Evolutionary conservation across 2,329 filamentous ascomycete genomes (phyloP).

Genomic region (Pseudogymnoascus pannorum): DNA sequence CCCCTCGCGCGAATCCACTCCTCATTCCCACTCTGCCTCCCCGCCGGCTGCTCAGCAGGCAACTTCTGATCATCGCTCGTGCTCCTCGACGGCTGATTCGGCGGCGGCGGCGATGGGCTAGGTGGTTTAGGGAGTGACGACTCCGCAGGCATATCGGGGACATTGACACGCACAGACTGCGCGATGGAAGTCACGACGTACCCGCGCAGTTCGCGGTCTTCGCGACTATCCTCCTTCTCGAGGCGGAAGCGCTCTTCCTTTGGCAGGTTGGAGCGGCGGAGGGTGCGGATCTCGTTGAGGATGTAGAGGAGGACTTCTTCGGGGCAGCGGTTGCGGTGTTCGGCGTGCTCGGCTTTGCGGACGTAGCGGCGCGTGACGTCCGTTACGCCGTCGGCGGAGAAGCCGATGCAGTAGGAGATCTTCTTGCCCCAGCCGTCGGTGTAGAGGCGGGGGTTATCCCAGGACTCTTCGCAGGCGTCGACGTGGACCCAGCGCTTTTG

Average conservation of each 20-base stretch:
- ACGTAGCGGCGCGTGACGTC: slow-evolving; percentile 62
- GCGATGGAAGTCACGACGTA: slow-evolving; percentile 69
- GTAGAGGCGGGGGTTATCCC: slow-evolving; percentile 90
- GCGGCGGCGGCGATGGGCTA: slow-evolving; percentile 21
- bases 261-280: slow-evolving; percentile 74
- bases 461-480: slow-evolving; percentile 87
- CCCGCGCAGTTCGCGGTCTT: slow-evolving; percentile 67
- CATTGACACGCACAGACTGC: slow-evolving; percentile 46
- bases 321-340: slow-evolving; percentile 70
- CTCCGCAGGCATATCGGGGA: background rate
- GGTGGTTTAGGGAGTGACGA: background rate
- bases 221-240: slow-evolving; percentile 70
- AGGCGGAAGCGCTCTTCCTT: slow-evolving; percentile 79
- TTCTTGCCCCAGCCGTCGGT: slow-evolving; percentile 94
- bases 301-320: slow-evolving; percentile 90
- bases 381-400: slow-evolving; percentile 77
- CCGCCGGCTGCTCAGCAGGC: slow-evolving; percentile 50
- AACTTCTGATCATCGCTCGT: slow-evolving; percentile 50
- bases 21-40: slow-evolving; percentile 41
- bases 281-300: slow-evolving; percentile 80
- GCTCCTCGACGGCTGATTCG: slow-evolving; percentile 19
- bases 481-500: slow-evolving; percentile 95
- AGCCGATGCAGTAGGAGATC: slow-evolving; percentile 94
- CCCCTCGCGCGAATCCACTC: slow-evolving; percentile 45
- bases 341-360: slow-evolving; percentile 63